Evolutionary conservation across 139 green algal species (phyloP).

Genomic region (Zygnema circumcarinatum): DNA sequence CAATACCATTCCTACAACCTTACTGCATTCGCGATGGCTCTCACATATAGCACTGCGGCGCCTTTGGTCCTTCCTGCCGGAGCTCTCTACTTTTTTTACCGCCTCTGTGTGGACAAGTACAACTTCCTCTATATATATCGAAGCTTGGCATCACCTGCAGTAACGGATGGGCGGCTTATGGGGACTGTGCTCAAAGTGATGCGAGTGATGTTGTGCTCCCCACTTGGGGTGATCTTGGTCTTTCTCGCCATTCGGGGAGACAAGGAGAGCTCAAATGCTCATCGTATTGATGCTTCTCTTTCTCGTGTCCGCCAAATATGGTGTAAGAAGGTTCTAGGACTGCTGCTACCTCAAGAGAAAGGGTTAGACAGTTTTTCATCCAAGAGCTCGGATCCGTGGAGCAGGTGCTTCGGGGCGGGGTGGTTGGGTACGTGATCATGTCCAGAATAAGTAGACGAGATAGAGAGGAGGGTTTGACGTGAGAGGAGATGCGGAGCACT

Average conservation of each 20-base stretch:
- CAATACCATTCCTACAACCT: constrained; percentile 58
- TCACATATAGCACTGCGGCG: constrained; percentile 32
- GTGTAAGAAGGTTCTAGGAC: constrained; percentile 21
- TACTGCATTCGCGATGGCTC: constrained; percentile 43
- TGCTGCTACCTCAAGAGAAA: constrained; percentile 25
- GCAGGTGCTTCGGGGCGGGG: constrained; percentile 7
- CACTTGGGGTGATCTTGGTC: background rate
- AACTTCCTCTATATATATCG: constrained; percentile 56
- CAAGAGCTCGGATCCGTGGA: constrained; percentile 31
- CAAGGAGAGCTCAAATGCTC: constrained; percentile 3
- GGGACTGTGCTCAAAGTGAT: constrained; percentile 36
- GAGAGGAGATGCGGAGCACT: too few species aligned
- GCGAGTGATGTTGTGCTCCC: constrained; percentile 17
- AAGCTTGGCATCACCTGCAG: background rate
- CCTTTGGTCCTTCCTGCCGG: constrained; percentile 41
- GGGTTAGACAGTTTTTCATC: constrained; percentile 30
- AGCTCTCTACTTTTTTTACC: constrained; percentile 44
- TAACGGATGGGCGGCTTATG: constrained; percentile 42
- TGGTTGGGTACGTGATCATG: constrained; percentile 30
- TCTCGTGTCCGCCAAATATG: constrained; percentile 37
- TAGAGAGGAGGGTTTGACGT: too few species aligned
- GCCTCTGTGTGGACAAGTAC: constrained; percentile 57
- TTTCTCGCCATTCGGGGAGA: constrained; percentile 43
- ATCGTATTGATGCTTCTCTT: constrained; percentile 28
- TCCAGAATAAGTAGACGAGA: background rate